phyloP scores from a whole-genome alignment of 169 alveolate species.

The Cryptosporidium andersoni region DNA sequence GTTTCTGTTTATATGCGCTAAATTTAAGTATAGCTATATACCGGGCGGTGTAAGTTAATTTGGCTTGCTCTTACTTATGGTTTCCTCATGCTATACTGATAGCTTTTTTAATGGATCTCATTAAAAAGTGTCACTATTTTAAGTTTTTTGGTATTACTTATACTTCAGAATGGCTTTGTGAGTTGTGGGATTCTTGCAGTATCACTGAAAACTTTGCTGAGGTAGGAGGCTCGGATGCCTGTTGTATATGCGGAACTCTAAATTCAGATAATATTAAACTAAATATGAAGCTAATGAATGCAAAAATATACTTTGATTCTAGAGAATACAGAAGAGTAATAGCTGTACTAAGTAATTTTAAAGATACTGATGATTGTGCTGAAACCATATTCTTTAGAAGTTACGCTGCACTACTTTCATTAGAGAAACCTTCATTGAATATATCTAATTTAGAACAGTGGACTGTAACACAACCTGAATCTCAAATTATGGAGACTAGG shows the following conservation, averaged over 20 bases:
- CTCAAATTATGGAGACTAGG: conserved; percentile 6
- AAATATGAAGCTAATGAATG: conserved; percentile 5
- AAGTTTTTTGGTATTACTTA: conserved; percentile 49
- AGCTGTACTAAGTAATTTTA: conserved; percentile 16
- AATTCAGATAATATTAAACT: conserved; percentile 17
- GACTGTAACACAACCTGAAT: conserved; percentile 55
- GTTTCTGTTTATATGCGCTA: too few species aligned
- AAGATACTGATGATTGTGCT: neutral
- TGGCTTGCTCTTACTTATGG: too few species aligned
- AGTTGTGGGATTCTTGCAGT: conserved; percentile 4
- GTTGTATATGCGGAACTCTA: neutral
- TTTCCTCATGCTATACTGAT: too few species aligned
- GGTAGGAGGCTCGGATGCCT: neutral
- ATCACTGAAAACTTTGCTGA: conserved; percentile 3
- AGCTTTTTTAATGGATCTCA: conserved; percentile 20
- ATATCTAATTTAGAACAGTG: conserved; percentile 16
- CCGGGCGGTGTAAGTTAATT: neutral
- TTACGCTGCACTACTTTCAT: conserved; percentile 29
- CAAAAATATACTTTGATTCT: conserved; percentile 46
- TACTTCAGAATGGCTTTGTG: conserved; percentile 47
- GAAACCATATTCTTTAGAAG: conserved; percentile 31
- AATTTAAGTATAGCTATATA: neutral
- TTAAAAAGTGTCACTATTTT: conserved; percentile 21
- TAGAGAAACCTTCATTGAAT: conserved; percentile 22
- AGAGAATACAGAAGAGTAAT: conserved; percentile 27